Conservation (phyloP, 1,139 yeast species). For the Kurtzmaniella quercitrusa region DNA sequence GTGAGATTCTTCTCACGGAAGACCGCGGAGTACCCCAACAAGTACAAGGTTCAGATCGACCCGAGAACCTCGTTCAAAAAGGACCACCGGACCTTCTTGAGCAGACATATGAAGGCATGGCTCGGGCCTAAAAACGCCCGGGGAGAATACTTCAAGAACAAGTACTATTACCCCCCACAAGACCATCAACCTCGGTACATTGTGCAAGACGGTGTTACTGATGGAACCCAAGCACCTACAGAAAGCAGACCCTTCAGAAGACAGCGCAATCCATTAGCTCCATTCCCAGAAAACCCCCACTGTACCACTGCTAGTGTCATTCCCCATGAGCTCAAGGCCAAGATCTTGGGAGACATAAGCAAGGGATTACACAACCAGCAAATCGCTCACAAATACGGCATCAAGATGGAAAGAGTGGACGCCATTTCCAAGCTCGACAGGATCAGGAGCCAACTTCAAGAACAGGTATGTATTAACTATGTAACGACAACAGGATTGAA, state of each 20-base stretch:
- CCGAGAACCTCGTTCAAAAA: constrained; percentile 24
- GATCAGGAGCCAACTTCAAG: constrained; percentile 59
- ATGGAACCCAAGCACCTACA: constrained; percentile 14
- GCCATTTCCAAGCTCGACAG: constrained; percentile 68
- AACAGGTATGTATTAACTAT: constrained; percentile 53
- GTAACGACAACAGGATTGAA: constrained; percentile 6
- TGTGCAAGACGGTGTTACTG: constrained; percentile 52
- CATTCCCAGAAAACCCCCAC: constrained; percentile 73
- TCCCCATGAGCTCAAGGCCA: constrained; percentile 52
- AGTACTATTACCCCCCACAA: constrained; percentile 68
- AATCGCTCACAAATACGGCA: constrained; percentile 73
- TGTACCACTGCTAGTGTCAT: constrained; percentile 66
- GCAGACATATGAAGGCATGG: constrained; percentile 47
- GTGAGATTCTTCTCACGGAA: constrained; percentile 1
- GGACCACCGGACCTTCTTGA: constrained; percentile 22
- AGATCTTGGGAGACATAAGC: constrained; percentile 53
- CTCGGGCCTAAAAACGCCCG: constrained; percentile 80
- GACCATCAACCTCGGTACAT: constrained; percentile 74
- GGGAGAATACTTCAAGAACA: constrained; percentile 79
- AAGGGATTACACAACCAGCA: constrained; percentile 61
- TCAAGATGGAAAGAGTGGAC: constrained; percentile 81
- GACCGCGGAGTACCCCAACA: constrained; percentile 14
- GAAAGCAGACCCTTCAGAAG: constrained; percentile 9
- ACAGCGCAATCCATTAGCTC: constrained; percentile 39
- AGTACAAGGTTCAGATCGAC: constrained; percentile 22